Evolutionary conservation across 73 alveolate species (phyloP), one percentile per base, ranked within the genome.

Genomic region (Halteria grandinella): DNA sequence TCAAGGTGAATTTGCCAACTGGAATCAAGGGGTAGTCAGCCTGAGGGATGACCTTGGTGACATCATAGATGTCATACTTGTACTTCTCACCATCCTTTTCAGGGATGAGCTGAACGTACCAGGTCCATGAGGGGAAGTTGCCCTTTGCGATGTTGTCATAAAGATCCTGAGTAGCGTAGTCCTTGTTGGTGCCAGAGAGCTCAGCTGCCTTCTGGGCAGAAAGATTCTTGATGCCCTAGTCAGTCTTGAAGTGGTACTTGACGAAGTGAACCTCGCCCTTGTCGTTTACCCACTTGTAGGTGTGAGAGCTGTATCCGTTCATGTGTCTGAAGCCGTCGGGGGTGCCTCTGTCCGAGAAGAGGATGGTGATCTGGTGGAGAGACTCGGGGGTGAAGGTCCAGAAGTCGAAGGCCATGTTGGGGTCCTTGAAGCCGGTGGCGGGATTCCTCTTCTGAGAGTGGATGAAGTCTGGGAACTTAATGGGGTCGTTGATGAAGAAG

Each of bases 1-100:
- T 93, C 20, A 93, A 63, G 17, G 88, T 96, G 83, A 93, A 14
- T 60, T 89, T 88, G 25, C 97, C 98, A 25, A 93, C 94, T 31
- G 87, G 86, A 54, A 91, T 85, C 45, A 89, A 64, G 39, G 97
- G 97, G 70, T 70, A 88, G 83, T 93, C 98, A 21, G 66, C 44
- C 39, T 93, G 96, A 20, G 98, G 96, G 97, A 97, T 91, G 43
- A 91, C 94, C 85, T 93, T 93, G 51, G 98, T 93, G 51, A 93
- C 95, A 79, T 93, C 98, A 62, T 73, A 91, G 29, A 93, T 66
- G 60, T 93, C 91, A 82, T 66, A 93, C 85, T 74, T 91, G 70
- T 91, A 91, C 47, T 54, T 59, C 33, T 64, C 89, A 20, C 91
- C 98, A 12, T 88, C 93, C 1, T 39, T 78, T 31, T 86, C 95